Conservation (phyloP, 2,329 filamentous ascomycete species). For the Cercospora citrullina region DNA sequence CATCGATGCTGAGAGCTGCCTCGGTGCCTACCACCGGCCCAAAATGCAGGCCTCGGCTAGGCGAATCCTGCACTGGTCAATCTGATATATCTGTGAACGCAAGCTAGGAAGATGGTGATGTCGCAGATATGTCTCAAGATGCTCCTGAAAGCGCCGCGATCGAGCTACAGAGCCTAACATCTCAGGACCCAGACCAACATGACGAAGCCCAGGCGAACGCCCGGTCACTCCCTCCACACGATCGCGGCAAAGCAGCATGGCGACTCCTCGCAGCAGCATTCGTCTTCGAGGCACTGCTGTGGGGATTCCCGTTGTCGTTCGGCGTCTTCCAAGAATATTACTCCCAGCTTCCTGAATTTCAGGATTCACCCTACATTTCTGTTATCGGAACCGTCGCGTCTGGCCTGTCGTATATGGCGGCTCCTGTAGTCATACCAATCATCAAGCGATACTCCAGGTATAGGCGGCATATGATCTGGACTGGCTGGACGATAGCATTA, state of each 20-base stretch:
- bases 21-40: not conserved
- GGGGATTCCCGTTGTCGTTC: constrained; percentile 57
- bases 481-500: constrained; percentile 40
- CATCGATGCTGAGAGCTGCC: too few relatives aligned
- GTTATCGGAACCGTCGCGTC: constrained; percentile 64
- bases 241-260: not conserved
- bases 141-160: not conserved
- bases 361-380: constrained; percentile 54
- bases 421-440: constrained; percentile 52
- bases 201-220: not conserved
- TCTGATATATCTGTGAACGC: not conserved
- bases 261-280: not conserved
- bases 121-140: not conserved
- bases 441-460: constrained; percentile 44
- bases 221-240: not conserved
- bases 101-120: not conserved
- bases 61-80: not conserved
- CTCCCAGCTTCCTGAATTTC: constrained; percentile 59
- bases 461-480: constrained; percentile 49
- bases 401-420: constrained; percentile 58
- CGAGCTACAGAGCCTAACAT: not conserved
- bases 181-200: not conserved
- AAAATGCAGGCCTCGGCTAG: not conserved
- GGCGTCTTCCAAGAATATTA: constrained; percentile 73
- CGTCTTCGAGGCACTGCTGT: not conserved